Evolutionary conservation across 2,329 filamentous ascomycete species (phyloP), one percentile per base, ranked within the genome.

Genomic region (Paracoccidioides lutzii): DNA sequence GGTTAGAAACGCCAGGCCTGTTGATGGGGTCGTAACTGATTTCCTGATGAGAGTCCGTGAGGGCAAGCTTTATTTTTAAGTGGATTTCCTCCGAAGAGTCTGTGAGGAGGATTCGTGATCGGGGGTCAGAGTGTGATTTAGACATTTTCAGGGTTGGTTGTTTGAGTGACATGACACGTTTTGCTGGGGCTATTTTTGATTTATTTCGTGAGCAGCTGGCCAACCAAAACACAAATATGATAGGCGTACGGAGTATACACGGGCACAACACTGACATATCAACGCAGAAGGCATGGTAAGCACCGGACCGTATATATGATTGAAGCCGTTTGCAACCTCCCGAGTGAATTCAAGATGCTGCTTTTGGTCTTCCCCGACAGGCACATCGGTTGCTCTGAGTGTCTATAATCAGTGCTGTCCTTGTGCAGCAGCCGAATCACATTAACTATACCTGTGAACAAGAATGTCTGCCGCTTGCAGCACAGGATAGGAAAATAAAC

Each of bases 291-390:
- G 88, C 0, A 78, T 67, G 0, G 84, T 75, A 3, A 95, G 77
- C n/a, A 81, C 69, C 0, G 73, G 65, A 1, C 81, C 81, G 62
- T 87, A 88, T 2, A 80, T 71, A 65, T 87, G 78, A 70, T 97
- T 96, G 75, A 98, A 97, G 66, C 87, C 87, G 58, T 81, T 85
- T 7, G 86, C 93, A 59, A 90, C 85, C 67, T 94, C 85, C 53
- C 93, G 81, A 0, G 90, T 83, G 67, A 97, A 95, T 68, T 98
- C 93, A 28, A 98, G 81, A 71, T 98, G 93, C 65, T 98, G 93
- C 55, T 77, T 78, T 71, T 98, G 93, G 69, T 98, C 93, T 62
- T 94, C 87, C n/a, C 93, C 93, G 1, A 98, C 91, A 9, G 93
- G 93, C 30, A 98, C 91, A 72, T 96, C 88, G 0, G 91, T 96